These are phyloP conservation scores for Chrysanthemum makinoi DNA, from an alignment of 129 eudicot species.

Conservation along the genomic window DNA sequence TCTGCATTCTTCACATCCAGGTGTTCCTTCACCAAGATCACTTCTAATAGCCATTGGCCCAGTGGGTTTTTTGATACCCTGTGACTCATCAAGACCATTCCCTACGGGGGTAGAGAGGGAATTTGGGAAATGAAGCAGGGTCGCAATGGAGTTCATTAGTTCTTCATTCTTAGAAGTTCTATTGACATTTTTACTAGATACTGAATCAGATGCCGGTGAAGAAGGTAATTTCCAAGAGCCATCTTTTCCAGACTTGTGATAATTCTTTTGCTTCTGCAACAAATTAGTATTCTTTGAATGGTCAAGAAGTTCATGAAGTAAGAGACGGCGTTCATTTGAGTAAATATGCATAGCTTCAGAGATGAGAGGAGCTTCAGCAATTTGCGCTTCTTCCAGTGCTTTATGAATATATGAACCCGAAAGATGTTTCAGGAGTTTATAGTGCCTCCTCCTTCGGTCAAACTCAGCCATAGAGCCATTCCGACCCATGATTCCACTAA, in stretches of 20 bases:
- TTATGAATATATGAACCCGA: conserved; percentile 55
- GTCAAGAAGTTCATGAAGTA: conserved; percentile 55
- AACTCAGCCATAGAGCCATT: conserved; percentile 46
- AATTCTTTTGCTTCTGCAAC: conserved; percentile 32
- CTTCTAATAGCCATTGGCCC: conserved; percentile 33
- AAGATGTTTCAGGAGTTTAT: conserved; percentile 74
- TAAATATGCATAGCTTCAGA: conserved; percentile 71
- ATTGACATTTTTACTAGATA: conserved; percentile 27
- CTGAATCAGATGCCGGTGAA: conserved; percentile 25
- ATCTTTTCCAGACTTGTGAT: conserved; percentile 28
- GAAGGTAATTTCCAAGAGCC: conserved; percentile 32
- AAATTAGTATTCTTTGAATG: conserved; percentile 24
- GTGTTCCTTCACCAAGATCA: conserved; percentile 56
- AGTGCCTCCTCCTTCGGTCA: conserved; percentile 64
- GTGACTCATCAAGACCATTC: conserved; percentile 54
- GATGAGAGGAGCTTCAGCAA: conserved; percentile 34
- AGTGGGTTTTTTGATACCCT: conserved; percentile 37
- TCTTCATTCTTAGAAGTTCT: conserved; percentile 48
- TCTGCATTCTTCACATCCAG: conserved; percentile 95
- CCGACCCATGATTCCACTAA: conserved; percentile 83
- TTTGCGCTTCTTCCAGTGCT: conserved; percentile 71
- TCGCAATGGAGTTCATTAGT: conserved; percentile 60
- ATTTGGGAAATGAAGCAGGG: conserved; percentile 58
- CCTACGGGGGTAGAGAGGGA: conserved; percentile 30
- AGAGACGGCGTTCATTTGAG: conserved; percentile 73